Evolutionary conservation across 805 yeast species (phyloP), one percentile per base, ranked within the genome.

Genomic region (Yamadazyma tumulicola): DNA sequence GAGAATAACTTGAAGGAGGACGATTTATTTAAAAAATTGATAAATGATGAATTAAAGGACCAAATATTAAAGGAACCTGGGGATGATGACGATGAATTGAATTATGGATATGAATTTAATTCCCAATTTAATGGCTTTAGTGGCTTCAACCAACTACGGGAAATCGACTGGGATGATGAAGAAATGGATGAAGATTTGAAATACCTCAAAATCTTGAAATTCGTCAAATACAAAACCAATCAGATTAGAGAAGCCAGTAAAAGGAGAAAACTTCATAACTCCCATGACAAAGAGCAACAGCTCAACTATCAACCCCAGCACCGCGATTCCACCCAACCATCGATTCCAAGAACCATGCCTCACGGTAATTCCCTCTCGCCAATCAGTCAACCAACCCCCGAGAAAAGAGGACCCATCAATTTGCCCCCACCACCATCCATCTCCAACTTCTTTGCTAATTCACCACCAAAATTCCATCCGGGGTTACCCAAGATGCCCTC

Each of bases 151-250:
- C 37, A 30, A 22, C 14, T 39, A 2, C 7, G 35, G 12, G 61
- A 52, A n/a, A 64, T 66, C 5, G 73, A 67, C 45, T 67, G 73
- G 73, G 73, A 67, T 39, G 72, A 67, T 38, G 72, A 67, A 42
- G 65, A 64, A 15, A 55, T 67, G 69, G 71, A 66, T 41, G 73
- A 67, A 43, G 72, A 67, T 42, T 57, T 66, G 49, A 67, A 67
- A 40, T 67, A 62, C 37, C 49, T 67, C 38, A 65, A 64, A 33
- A 60, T 64, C 5, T 51, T 67, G 42, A 67, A 67, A 44, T 65
- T 59, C 46, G 51, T 67, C 38, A 58, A 64, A 49, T 66, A 67
- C 46, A 67, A 64, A 39, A 53, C 37, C 21, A 32, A 29, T 26
- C 43, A 36, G 10, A 32, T 44, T 18, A 32, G 25, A 29, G 45